These are phyloP conservation scores for Schizochytrium sp. DNA, from an alignment of 108 stramenopile genomes.

Conservation along the genomic window DNA sequence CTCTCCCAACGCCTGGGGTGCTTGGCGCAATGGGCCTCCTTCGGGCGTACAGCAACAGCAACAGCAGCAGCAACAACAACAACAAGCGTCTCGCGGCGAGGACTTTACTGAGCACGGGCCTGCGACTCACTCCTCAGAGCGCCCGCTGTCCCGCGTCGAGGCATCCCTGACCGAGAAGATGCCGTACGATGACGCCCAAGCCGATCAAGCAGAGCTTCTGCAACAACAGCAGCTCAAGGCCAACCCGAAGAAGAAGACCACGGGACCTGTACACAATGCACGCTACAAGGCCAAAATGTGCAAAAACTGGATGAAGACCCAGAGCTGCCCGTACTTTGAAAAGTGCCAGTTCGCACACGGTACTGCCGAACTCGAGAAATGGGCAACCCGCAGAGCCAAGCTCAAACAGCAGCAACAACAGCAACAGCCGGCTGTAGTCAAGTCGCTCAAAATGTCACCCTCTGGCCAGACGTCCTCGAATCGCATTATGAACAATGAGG, in stretches of 20 bases:
- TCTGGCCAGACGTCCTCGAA: not conserved
- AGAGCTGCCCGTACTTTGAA: conserved; percentile 51
- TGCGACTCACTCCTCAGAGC: too few relatives aligned
- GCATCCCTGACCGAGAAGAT: not conserved
- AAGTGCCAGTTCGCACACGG: conserved; percentile 61
- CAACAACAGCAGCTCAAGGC: not conserved
- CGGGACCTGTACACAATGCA: conserved; percentile 45
- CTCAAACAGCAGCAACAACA: conserved; percentile 49
- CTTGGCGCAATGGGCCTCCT: conserved; percentile 14
- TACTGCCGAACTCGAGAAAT: conserved; percentile 32
- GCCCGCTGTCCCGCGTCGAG: too few relatives aligned
- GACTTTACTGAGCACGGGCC: not conserved
- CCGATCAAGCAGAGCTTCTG: not conserved
- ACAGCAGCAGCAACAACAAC: not conserved
- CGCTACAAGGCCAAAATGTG: conserved; percentile 60
- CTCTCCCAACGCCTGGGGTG: not conserved
- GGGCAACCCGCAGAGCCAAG: conserved; percentile 9
- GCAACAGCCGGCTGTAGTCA: conserved; percentile 28
- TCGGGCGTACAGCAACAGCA: not conserved
- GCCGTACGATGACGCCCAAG: not conserved
- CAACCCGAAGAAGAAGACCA: conserved; percentile 58
- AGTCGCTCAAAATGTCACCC: not conserved
- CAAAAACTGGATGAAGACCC: conserved; percentile 53
- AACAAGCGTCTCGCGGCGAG: not conserved
- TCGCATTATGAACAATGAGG: not conserved